Percentiles rank a stretch among this genome's conserved stretches.
These are phyloP conservation scores for Entamoeba moshkovskii DNA, from an alignment of 208 protist species.

Conservation along the genomic window DNA sequence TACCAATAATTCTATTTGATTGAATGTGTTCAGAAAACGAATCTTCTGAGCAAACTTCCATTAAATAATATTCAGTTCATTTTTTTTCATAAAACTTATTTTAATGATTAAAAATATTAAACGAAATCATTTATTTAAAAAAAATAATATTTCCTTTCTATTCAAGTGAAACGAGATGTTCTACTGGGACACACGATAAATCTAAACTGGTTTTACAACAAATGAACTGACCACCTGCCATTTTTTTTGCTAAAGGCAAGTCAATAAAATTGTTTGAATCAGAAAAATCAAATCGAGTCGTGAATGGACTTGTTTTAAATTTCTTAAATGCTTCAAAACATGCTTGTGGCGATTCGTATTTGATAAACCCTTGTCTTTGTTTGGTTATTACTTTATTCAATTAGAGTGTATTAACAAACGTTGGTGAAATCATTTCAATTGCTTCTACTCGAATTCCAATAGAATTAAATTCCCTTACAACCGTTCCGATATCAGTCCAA, in stretches of 20 bases:
- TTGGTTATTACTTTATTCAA: no score
- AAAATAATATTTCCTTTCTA: no score
- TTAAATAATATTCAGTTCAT: no score
- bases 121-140: no score
- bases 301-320: not conserved
- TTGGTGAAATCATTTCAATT: not conserved
- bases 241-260: not conserved
- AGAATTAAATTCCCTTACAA: no score
- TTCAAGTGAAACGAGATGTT: not conserved
- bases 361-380: not conserved
- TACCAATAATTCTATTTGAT: not conserved
- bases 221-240: not conserved
- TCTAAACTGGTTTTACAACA: not conserved
- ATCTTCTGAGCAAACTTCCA: no score
- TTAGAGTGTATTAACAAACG: not conserved
- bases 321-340: not conserved
- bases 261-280: not conserved
- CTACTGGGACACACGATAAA: not conserved
- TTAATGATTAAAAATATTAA: no score
- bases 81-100: no score
- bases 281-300: not conserved
- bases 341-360: not conserved
- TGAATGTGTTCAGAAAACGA: no score
- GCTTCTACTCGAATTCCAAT: not conserved
- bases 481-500: no score